A percentile compares a stretch with the other conserved stretches of the same genome.
Conservation (phyloP, 768 basidiomycete genomes). For the Boletus rubroflammeus region DNA sequence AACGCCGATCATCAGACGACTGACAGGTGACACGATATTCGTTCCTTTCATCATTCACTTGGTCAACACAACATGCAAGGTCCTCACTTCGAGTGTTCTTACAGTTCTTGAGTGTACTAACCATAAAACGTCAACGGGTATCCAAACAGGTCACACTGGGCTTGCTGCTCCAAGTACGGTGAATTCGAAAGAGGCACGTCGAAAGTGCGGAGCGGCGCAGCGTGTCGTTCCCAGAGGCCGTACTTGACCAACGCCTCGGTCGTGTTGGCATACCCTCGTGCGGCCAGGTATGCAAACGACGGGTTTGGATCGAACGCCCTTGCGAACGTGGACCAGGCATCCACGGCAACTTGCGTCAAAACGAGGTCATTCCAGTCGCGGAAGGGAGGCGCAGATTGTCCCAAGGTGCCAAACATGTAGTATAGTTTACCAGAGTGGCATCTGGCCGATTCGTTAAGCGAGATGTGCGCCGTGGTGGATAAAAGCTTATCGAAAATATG, state of each 20-base stretch:
- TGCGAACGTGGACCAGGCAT: conserved; percentile 43
- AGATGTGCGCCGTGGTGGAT: too few relatives aligned
- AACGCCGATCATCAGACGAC: too few relatives aligned
- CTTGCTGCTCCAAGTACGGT: conserved; percentile 1
- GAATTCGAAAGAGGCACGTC: conserved; percentile 6
- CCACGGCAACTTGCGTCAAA: conserved; percentile 41
- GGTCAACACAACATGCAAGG: background rate
- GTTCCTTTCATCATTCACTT: background rate
- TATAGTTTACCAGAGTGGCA: conserved; percentile 34
- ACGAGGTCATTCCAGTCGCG: conserved; percentile 46
- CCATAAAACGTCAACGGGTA: conserved; percentile 5
- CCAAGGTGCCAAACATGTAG: conserved; percentile 35
- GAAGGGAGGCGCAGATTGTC: conserved; percentile 39
- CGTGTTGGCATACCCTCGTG: conserved; percentile 38
- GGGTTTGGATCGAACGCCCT: conserved; percentile 40
- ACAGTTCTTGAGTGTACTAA: background rate
- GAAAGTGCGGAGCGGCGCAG: background rate
- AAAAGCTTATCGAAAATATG: conserved; percentile 39
- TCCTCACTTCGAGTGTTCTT: background rate
- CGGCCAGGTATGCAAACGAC: conserved; percentile 36
- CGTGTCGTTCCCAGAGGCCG: background rate
- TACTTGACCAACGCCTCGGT: background rate
- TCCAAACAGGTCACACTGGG: conserved; percentile 6
- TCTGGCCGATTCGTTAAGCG: background rate
- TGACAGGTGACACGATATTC: too few relatives aligned